Conservation (phyloP, 208 protist genomes). For the Acanthamoeba divionensis region DNA sequence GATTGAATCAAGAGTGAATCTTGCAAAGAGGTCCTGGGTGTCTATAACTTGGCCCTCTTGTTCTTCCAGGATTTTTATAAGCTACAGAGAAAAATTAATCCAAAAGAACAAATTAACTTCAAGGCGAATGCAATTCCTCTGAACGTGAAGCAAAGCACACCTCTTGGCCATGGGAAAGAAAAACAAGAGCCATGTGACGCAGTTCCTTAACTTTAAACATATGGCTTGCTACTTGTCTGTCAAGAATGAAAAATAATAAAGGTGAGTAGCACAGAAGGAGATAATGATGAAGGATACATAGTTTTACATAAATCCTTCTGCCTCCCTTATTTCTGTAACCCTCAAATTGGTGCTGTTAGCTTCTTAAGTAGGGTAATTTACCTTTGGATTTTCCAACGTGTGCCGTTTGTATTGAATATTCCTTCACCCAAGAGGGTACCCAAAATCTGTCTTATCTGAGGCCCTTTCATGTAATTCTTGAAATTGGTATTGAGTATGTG, state of each 20-base stretch:
- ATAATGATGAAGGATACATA: no score
- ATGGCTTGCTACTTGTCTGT: constrained; percentile 12
- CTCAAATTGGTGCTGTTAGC: no score
- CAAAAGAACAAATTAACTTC: background rate
- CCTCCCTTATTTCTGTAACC: no score
- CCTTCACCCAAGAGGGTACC: background rate
- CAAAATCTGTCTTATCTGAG: background rate
- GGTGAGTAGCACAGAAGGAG: background rate
- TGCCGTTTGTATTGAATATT: constrained; percentile 44
- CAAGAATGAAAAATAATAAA: background rate
- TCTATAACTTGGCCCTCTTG: background rate
- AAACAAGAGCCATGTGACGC: background rate
- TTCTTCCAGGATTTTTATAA: background rate
- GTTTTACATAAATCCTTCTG: no score
- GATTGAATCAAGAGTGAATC: constrained; percentile 43
- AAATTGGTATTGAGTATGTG: constrained; percentile 23
- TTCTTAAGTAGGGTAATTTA: no score
- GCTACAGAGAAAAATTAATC: background rate
- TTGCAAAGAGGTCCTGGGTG: constrained; percentile 28
- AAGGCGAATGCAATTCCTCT: background rate
- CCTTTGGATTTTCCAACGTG: background rate
- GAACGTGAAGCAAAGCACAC: background rate
- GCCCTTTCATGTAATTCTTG: constrained; percentile 25
- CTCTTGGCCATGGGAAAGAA: background rate
- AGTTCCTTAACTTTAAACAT: constrained; percentile 30